Conservation (phyloP, 192 early-diverging fungal genomes). For the Dimargaris verticillata region DNA sequence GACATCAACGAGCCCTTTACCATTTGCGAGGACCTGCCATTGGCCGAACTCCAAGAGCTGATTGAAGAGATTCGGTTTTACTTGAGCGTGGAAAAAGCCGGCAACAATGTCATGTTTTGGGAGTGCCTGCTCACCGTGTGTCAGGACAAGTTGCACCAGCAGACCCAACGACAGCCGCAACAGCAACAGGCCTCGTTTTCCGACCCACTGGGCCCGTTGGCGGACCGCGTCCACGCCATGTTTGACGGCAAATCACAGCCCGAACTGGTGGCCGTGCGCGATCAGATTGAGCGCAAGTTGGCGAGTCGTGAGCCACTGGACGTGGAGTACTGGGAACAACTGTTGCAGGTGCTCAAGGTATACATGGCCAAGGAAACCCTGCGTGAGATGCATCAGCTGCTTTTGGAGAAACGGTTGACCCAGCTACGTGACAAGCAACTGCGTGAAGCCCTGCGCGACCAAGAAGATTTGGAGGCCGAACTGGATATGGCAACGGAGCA, state of each 20-base stretch:
- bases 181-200: conserved; percentile 12
- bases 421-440: conserved; percentile 43
- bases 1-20: conserved; percentile 78
- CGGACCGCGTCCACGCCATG: conserved; percentile 49
- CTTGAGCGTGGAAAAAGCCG: conserved; percentile 62
- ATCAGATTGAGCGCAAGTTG: conserved; percentile 60
- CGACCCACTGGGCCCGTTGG: conserved; percentile 18
- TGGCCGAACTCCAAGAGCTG: conserved; percentile 59
- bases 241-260: conserved; percentile 54
- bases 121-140: conserved; percentile 63
- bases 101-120: conserved; percentile 72
- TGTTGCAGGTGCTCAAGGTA: conserved; percentile 55
- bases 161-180: conserved; percentile 8
- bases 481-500: conserved; percentile 29
- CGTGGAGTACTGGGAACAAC: conserved; percentile 89
- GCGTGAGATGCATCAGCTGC: conserved; percentile 60
- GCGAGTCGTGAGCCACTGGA: conserved; percentile 50
- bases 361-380: conserved; percentile 56
- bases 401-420: conserved; percentile 55
- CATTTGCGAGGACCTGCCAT: conserved; percentile 46
- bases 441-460: conserved; percentile 35
- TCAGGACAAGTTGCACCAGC: conserved; percentile 42
- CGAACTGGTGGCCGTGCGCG: conserved; percentile 54
- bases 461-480: conserved; percentile 31
- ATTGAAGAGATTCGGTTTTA: conserved; percentile 80